Conservation (phyloP, 2,329 filamentous ascomycete species). For the Fusarium denticulatum region DNA sequence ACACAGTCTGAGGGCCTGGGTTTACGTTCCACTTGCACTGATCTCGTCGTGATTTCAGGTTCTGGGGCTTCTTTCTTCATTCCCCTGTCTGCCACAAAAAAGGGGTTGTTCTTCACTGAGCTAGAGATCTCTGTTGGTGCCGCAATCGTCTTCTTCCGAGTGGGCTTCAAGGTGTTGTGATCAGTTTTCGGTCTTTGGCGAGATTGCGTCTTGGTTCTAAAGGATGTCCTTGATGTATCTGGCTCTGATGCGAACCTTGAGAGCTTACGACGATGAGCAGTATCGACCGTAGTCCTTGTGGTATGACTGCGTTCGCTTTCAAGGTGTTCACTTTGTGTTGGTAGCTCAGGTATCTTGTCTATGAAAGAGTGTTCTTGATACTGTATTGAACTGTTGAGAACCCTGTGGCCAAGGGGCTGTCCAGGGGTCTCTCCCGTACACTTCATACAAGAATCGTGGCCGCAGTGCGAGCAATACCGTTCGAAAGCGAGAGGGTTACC, state of each 20-base stretch:
- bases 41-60: conserved; percentile 37
- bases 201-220: conserved; percentile 5
- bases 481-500: conserved; percentile 52
- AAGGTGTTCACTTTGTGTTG: neutral
- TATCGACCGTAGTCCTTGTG: neutral
- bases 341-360: neutral
- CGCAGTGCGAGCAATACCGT: conserved; percentile 58
- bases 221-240: conserved; percentile 18
- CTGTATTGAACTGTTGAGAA: neutral
- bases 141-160: conserved; percentile 15
- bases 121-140: conserved; percentile 17
- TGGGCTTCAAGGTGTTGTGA: conserved; percentile 6
- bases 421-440: conserved; percentile 53
- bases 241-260: conserved; percentile 20
- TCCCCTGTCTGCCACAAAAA: conserved; percentile 46
- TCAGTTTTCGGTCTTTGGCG: conserved; percentile 4
- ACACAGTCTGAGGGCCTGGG: conserved; percentile 46
- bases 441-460: conserved; percentile 60
- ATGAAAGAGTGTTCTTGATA: conserved; percentile 7
- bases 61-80: conserved; percentile 30
- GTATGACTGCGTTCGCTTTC: conserved; percentile 7
- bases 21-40: conserved; percentile 30
- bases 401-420: conserved; percentile 5
- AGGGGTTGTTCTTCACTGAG: conserved; percentile 46
- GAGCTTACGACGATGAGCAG: neutral